Evolutionary conservation across 768 basidiomycete genomes (phyloP), one percentile per base, ranked within the genome.

Genomic region (Calocera cornea): DNA sequence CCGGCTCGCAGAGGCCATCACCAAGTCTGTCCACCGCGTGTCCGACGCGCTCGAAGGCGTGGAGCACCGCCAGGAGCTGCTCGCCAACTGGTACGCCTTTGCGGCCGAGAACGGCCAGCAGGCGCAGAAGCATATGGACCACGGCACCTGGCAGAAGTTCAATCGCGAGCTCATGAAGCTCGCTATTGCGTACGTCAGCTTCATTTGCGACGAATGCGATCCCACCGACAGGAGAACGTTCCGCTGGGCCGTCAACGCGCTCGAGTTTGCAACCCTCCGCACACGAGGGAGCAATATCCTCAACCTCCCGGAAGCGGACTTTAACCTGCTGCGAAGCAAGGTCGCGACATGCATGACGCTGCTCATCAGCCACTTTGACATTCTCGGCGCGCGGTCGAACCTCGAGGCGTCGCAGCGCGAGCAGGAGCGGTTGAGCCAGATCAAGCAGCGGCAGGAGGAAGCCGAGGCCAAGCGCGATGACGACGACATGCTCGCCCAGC

Each of bases 201-300:
- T 99, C 80, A 95, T 98, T 70, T 97, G 93, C 78, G 94, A 97
- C 74, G 92, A 95, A 72, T 99, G 97, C 78, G 91, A 97, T 72
- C 93, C 95, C 8, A 89, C 91, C 36, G 95, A 98, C 76, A 84
- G 92, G 67, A 90, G 88, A 76, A 98, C 93, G 0, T 99, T 99
- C 83, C 89, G 90, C 74, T 98, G 95, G 95, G 95, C 97, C 8
- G 94, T 99, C 65, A 90, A 88, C 68, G 95, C 97, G 1, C 84
- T 99, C 34, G 93, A 97, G 74, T 97, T 94, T 74, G 87, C 93
- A 1, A 84, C 92, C 68, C 84, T 87, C 69, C 87, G 95, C 66
- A 97, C 94, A 16, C 84, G 87, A 70, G 86, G 91, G 66, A 90
- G 89, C 75, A 87, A 87, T 74, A 97, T 99, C 71, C 82, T 97